A percentile compares a stretch with the other conserved stretches of the same genome.
Evolutionary conservation across 176 grass and related monocot genomes (phyloP).

Genomic region (Oryza meridionalis): DNA sequence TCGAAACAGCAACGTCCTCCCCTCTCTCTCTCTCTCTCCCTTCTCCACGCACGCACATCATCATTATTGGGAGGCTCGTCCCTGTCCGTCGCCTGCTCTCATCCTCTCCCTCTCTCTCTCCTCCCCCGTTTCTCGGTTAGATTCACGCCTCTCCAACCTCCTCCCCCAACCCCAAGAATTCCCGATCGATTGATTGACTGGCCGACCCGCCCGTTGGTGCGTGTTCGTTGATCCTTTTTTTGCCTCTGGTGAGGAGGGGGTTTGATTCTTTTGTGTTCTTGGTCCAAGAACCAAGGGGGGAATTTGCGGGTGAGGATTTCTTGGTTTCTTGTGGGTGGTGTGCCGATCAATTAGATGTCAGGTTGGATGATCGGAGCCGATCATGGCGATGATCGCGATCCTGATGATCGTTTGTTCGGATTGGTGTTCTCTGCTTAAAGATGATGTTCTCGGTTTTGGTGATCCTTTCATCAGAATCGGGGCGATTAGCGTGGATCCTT

Average conservation of each 20-base stretch:
- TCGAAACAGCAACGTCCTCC: constrained; percentile 3
- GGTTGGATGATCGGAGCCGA: not conserved
- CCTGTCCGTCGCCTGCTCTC: constrained; percentile 1
- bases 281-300: not conserved
- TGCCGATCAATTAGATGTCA: not conserved
- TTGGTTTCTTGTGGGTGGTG: not conserved
- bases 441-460: not conserved
- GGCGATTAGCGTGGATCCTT: constrained; percentile 22
- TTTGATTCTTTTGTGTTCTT: constrained; percentile 19
- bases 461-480: not conserved
- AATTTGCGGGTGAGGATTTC: constrained; percentile 44
- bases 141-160: constrained; percentile 30
- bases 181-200: constrained; percentile 6
- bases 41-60: not conserved
- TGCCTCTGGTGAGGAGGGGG: constrained; percentile 1
- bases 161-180: not conserved
- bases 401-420: not conserved
- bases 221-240: not conserved
- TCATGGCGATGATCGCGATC: not conserved
- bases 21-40: not conserved
- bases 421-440: not conserved
- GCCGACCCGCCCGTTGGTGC: not conserved
- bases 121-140: constrained; percentile 9
- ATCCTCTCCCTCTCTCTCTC: not conserved
- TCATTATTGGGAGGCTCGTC: constrained; percentile 45